Evolutionary conservation across 1,284 basidiomycete genomes (phyloP), one percentile per base, ranked within the genome.

Genomic region (Sparassis latifolia): DNA sequence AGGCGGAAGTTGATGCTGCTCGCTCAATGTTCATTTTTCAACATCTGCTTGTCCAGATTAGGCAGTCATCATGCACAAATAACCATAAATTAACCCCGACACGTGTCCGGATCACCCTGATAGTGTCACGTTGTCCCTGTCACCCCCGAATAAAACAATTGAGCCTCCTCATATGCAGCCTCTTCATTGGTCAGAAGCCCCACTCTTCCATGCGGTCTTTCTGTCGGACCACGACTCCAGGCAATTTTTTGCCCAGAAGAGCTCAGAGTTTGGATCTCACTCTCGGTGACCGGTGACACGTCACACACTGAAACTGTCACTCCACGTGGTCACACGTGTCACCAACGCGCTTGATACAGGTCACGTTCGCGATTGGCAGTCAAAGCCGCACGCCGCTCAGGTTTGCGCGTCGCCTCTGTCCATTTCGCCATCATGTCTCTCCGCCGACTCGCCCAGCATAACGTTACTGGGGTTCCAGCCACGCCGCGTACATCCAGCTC

Each of bases 401-500:
- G 5, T 4, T 31, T 20, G 44, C n/a, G 20, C 4, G 27, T 5
- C 43, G n/a, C 42, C 33, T 38, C 35, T 47, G 12, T 32, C 41
- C 30, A 20, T 7, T 45, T 31, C 4, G 20, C 2, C 45, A 42
- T 40, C 39, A 60, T 60, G 59, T 55, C 58, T 7, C 54, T 59
- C 38, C 64, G 67, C 40, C 62, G 66, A 32, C 47, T 68, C 40
- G 68, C 67, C 6, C 68, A 69, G 52, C 57, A 63, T 1, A 69
- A 69, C 50, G 56, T 58, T 12, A 60, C 62, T 30, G 58, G 62
- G 9, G 53, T 56, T 35, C 55, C 49, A 20, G 61, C 40, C 46
- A 55, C 2, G 52, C 56, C 20, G 35, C 60, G 6, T 58, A 61
- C 10, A 32, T 35, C 32, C 35, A 33, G 48, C 38, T 39, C 41